A percentile compares a stretch with the other conserved stretches of the same genome.
Evolutionary conservation across 73 alveolate genomes (phyloP).

Genomic region (Blepharisma stoltei): DNA sequence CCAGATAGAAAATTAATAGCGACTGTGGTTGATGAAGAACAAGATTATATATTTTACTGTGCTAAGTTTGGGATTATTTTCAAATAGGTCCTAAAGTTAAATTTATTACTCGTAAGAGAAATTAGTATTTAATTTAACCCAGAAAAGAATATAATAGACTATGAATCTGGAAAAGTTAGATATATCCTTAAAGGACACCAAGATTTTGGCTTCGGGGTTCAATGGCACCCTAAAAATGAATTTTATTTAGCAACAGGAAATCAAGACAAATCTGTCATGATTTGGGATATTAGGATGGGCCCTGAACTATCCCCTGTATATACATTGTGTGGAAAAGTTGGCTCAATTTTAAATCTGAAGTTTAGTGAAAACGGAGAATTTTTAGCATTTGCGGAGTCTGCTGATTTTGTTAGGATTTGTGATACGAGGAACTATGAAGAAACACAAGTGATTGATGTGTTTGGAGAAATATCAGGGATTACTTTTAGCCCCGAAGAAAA

Average conservation of each 20-base stretch:
- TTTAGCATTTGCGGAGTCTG: conserved; percentile 32
- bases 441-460: conserved; percentile 8
- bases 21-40: background rate
- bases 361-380: conserved; percentile 18
- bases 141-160: no score
- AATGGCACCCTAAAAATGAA: conserved; percentile 17
- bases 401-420: conserved; percentile 9
- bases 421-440: background rate
- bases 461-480: conserved; percentile 32
- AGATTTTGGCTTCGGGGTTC: conserved; percentile 19
- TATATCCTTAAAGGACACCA: background rate
- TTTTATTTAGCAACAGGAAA: conserved; percentile 8
- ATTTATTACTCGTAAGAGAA: no score
- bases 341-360: background rate
- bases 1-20: background rate
- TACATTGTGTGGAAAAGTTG: background rate
- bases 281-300: conserved; percentile 14
- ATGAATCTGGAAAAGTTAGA: background rate
- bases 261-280: conserved; percentile 20
- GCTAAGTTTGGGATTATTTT: no score
- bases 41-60: background rate
- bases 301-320: background rate
- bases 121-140: no score
- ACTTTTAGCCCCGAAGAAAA: background rate
- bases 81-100: no score